Conservation (phyloP, 2,329 filamentous ascomycete species). For the Fusarium luffae region DNA sequence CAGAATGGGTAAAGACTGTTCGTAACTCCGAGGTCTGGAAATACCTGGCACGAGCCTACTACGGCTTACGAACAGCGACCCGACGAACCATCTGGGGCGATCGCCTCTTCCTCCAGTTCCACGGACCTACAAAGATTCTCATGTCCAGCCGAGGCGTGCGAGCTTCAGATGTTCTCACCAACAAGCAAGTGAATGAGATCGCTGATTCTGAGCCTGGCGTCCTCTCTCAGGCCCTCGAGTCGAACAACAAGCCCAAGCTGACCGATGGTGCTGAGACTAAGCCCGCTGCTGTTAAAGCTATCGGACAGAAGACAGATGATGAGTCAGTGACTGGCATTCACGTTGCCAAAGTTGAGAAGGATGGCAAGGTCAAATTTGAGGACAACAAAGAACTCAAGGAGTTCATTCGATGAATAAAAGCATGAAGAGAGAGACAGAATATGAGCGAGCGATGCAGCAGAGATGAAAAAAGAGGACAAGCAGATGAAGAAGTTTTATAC, state of each 20-base stretch:
- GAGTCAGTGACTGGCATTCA: constrained; percentile 60
- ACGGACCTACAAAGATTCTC: constrained; percentile 85
- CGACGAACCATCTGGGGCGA: constrained; percentile 93
- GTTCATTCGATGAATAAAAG: constrained; percentile 56
- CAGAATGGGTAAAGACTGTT: constrained; percentile 79
- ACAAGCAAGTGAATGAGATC: constrained; percentile 87
- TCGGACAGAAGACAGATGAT: constrained; percentile 45
- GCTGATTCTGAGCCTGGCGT: constrained; percentile 82
- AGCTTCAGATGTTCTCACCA: constrained; percentile 80
- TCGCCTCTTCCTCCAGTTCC: constrained; percentile 88
- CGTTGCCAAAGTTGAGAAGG: constrained; percentile 66
- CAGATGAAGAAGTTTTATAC: constrained; percentile 5
- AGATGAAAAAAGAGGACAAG: constrained; percentile 12
- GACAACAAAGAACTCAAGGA: constrained; percentile 68
- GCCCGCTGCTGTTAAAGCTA: constrained; percentile 40
- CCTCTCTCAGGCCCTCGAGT: constrained; percentile 68
- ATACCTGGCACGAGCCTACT: constrained; percentile 70
- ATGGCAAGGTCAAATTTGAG: constrained; percentile 75
- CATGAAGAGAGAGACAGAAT: not conserved
- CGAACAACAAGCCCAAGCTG: constrained; percentile 52
- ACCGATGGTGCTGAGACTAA: constrained; percentile 26
- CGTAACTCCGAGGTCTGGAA: constrained; percentile 79
- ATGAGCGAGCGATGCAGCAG: constrained; percentile 11
- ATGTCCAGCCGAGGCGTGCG: constrained; percentile 88
- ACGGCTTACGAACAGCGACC: constrained; percentile 78